Conservation (phyloP, 1,139 yeast genomes). For the Suhomyces ambrosiae region DNA sequence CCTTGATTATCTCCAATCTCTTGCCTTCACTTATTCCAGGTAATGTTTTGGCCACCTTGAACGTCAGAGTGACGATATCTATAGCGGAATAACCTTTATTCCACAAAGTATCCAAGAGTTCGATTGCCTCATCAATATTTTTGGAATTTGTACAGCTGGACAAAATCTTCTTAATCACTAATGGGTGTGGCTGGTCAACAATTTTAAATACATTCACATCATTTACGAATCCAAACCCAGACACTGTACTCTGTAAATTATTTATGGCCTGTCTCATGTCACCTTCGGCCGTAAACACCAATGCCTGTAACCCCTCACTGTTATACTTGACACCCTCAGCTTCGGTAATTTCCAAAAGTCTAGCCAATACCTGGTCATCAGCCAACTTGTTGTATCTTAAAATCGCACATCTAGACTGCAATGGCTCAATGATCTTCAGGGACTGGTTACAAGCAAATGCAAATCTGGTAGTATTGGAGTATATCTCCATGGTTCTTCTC, state of each 20-base stretch:
- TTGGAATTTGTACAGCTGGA: constrained; percentile 49
- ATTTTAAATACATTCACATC: constrained; percentile 92
- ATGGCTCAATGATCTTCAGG: constrained; percentile 91
- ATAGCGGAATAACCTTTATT: constrained; percentile 89
- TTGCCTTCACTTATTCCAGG: constrained; percentile 65
- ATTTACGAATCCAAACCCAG: constrained; percentile 89
- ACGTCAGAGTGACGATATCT: constrained; percentile 88
- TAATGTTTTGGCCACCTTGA: constrained; percentile 80
- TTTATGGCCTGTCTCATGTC: constrained; percentile 99
- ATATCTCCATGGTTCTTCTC: constrained; percentile 95
- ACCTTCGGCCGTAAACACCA: constrained; percentile 96
- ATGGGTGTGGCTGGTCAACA: constrained; percentile 96
- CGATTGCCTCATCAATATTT: constrained; percentile 68
- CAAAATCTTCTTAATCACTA: constrained; percentile 77
- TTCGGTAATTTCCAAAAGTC: constrained; percentile 72
- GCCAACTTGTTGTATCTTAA: constrained; percentile 77
- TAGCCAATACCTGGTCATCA: constrained; percentile 81
- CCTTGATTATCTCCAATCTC: constrained; percentile 75
- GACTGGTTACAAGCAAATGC: constrained; percentile 98
- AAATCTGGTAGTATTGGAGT: constrained; percentile 90
- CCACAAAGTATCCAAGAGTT: constrained; percentile 72
- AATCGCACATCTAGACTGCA: constrained; percentile 96
- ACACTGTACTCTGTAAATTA: constrained; percentile 88
- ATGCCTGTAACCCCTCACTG: constrained; percentile 90
- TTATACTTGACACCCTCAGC: constrained; percentile 75